Evolutionary conservation across 2,329 filamentous ascomycete genomes (phyloP).

Genomic region (Trichophyton simii): DNA sequence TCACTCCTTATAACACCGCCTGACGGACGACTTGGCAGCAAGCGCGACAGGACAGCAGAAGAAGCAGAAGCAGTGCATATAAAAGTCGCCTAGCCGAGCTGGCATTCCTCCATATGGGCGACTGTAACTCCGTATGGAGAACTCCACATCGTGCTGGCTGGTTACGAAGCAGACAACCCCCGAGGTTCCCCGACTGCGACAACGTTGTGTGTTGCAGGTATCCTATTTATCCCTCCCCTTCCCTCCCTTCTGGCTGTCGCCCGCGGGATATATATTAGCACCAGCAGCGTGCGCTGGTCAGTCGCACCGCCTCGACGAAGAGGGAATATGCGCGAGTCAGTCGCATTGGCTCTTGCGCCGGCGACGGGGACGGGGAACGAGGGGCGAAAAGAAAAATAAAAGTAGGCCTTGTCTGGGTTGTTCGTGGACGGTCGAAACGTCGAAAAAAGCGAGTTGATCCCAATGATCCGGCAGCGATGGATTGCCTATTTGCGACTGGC

Average conservation of each 20-base stretch:
- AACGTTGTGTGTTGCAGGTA: too few species aligned
- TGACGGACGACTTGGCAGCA: not conserved
- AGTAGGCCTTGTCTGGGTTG: not conserved
- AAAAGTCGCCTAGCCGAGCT: not conserved
- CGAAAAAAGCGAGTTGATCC: not conserved
- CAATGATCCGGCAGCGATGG: not conserved
- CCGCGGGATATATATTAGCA: not conserved
- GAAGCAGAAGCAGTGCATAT: not conserved
- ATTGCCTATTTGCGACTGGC: not conserved
- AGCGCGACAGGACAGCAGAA: not conserved
- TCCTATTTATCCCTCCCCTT: too few species aligned
- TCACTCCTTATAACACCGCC: not conserved
- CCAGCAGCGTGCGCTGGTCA: not conserved
- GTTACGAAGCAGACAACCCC: not conserved
- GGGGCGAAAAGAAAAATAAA: not conserved
- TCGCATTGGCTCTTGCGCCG: not conserved
- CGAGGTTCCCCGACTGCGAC: not conserved
- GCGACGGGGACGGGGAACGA: not conserved
- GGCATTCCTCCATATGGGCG: not conserved
- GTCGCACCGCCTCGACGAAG: slow-evolving; percentile 1
- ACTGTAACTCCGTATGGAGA: not conserved
- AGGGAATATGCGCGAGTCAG: not conserved
- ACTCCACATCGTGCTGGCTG: not conserved
- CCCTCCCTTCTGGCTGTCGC: not conserved
- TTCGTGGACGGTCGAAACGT: not conserved